A percentile compares a stretch with the other conserved stretches of the same genome.
These are phyloP conservation scores for Talaromyces sp. DNA, from an alignment of 2,329 filamentous ascomycete species.

Conservation along the genomic window DNA sequence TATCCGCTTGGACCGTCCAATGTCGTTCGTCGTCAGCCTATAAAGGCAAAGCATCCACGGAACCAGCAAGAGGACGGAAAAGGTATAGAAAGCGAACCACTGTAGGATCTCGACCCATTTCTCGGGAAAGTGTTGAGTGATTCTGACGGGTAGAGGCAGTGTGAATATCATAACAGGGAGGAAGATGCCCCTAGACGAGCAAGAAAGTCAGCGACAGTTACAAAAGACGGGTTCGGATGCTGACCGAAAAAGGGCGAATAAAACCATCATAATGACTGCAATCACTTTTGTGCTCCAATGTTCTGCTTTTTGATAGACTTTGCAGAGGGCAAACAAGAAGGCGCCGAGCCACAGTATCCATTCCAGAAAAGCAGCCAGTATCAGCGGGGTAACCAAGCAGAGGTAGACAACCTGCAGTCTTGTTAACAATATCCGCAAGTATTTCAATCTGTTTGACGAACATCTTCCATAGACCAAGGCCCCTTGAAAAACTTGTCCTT, in stretches of 20 bases:
- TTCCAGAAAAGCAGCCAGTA: conserved; percentile 80
- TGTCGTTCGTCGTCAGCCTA: conserved; percentile 77
- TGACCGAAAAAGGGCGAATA: conserved; percentile 73
- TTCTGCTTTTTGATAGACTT: conserved; percentile 84
- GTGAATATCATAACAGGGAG: conserved; percentile 93
- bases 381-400: conserved; percentile 69
- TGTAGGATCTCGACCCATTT: conserved; percentile 67
- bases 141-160: conserved; percentile 67
- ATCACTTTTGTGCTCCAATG: conserved; percentile 76
- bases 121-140: conserved; percentile 67
- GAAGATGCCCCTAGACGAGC: conserved; percentile 62
- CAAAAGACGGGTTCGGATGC: conserved; percentile 14
- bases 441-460: conserved; percentile 18
- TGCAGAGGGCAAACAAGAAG: conserved; percentile 83
- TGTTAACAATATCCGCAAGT: neutral
- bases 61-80: conserved; percentile 74
- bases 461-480: conserved; percentile 33
- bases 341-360: conserved; percentile 95
- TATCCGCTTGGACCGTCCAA: conserved; percentile 75
- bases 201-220: neutral
- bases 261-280: conserved; percentile 65
- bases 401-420: conserved; percentile 71
- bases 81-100: conserved; percentile 95
- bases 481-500: conserved; percentile 11
- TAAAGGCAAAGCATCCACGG: conserved; percentile 94